Base-by-base conservation (phyloP, 1,284 basidiomycete species). In the Golubevia pallescens region DNA sequence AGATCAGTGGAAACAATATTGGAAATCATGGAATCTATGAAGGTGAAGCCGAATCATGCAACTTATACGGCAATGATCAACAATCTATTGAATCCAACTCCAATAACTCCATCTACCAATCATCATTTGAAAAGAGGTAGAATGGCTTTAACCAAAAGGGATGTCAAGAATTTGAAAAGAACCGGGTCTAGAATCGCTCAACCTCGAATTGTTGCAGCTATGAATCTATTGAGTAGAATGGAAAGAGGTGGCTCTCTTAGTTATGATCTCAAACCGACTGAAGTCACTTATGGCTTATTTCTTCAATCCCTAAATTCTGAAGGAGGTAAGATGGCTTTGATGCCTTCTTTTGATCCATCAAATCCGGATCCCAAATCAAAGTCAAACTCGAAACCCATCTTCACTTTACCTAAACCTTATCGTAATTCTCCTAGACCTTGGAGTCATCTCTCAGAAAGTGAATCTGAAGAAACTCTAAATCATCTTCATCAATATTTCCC, bases 41-140 rank as follows among this genome's bases (percentile, higher is more conserved):
- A 70, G 10, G 72, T 78, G 24, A 63, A 69, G 59, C 66, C 73
- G 16, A 81, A 78, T 57, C 67, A 63, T 8, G 65, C 78, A 19
- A 80, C 78, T 2, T 73, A 77, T 52, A 80, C 79, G 1, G 71
- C 78, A 19, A 72, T 81, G 73, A 78, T 81, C 71, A 81, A 79
- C 67, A 24, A 69, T 67, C 0, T 66, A 74, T 28, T 65, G 64
- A 14, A 58, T 67, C 16, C 65, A 69, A 20, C 34, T 71, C 7
- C 69, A 71, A 28, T 10, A 63, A 20, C 67, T 66, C 1, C 60
- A 66, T 8, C 58, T 65, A 28, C 55, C 52, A 21, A 60, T 69
- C 56, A 58, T 68, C 1, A 14, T 38, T 32, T 53, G 13, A 14
- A 3, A 51, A 19, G 32, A 28, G 21, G 14, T 32, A 38, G 60